A percentile compares a stretch with the other conserved stretches of the same genome.
Evolutionary conservation across 805 yeast species (phyloP).

Genomic region (Spathaspora hagerdaliae): DNA sequence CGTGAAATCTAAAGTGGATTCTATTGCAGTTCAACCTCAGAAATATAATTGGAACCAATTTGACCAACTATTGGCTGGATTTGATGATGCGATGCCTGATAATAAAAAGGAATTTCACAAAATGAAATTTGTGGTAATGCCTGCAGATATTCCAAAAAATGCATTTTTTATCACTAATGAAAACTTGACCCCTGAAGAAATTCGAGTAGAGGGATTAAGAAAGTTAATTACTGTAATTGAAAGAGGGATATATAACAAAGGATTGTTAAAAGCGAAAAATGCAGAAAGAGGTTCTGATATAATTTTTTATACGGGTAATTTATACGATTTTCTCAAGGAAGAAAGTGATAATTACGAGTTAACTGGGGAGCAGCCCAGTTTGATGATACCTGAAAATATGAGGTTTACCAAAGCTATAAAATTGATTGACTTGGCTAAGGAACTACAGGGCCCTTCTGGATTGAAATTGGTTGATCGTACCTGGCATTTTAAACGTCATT

Average conservation of each 20-base stretch:
- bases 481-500: slow-evolving; percentile 86
- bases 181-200: slow-evolving; percentile 73
- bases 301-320: slow-evolving; percentile 80
- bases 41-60: slow-evolving; percentile 83
- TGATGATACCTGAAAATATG: slow-evolving; percentile 28
- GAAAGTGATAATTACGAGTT: slow-evolving; percentile 41
- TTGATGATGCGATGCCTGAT: slow-evolving; percentile 65
- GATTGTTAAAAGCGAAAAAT: slow-evolving; percentile 31
- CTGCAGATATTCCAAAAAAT: slow-evolving; percentile 64
- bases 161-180: slow-evolving; percentile 51
- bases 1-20: slow-evolving; percentile 52
- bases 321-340: slow-evolving; percentile 57
- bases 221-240: slow-evolving; percentile 61
- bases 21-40: slow-evolving; percentile 48
- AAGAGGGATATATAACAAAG: slow-evolving; percentile 43
- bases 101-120: slow-evolving; percentile 53
- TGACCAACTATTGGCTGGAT: slow-evolving; percentile 91
- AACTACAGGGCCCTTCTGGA: slow-evolving; percentile 61
- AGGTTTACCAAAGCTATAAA: slow-evolving; percentile 49
- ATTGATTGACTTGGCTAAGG: slow-evolving; percentile 52
- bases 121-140: slow-evolving; percentile 81
- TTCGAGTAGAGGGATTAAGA: slow-evolving; percentile 86
- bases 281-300: slow-evolving; percentile 67
- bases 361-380: slow-evolving; percentile 32
- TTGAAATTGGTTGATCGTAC: slow-evolving; percentile 69